Evolutionary conservation across 2,329 filamentous ascomycete species (phyloP).

Genomic region (Dactylonectria macrodidyma): DNA sequence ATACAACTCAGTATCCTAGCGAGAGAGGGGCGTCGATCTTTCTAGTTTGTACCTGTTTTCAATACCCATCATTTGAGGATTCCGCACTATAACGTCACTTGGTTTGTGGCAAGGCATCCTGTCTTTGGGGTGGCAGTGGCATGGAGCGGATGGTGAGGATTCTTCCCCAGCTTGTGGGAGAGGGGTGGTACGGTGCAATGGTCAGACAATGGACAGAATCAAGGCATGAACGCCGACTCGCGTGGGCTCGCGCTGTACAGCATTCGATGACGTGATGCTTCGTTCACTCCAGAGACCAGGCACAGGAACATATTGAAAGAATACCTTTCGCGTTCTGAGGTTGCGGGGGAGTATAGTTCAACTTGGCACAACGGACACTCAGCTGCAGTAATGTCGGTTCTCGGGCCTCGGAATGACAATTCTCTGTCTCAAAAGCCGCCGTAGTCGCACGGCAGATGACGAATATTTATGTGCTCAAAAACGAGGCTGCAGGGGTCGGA

Average conservation of each 20-base stretch:
- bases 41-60: background rate
- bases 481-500: slow-evolving; percentile 16
- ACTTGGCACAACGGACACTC: slow-evolving; percentile 25
- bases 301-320: slow-evolving; percentile 20
- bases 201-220: slow-evolving; percentile 11
- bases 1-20: slow-evolving; percentile 3
- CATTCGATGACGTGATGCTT: slow-evolving; percentile 17
- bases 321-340: slow-evolving; percentile 22
- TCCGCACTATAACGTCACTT: slow-evolving; percentile 6
- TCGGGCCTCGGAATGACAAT: slow-evolving; percentile 27
- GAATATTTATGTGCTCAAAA: slow-evolving; percentile 24
- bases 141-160: slow-evolving; percentile 5
- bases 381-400: slow-evolving; percentile 31
- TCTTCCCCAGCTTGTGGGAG: background rate
- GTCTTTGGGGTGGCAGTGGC: slow-evolving; percentile 16
- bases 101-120: slow-evolving; percentile 6
- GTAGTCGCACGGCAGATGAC: slow-evolving; percentile 31
- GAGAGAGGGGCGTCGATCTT: slow-evolving; percentile 15
- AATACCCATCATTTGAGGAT: slow-evolving; percentile 10
- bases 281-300: slow-evolving; percentile 12
- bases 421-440: slow-evolving; percentile 32
- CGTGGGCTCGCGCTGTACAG: slow-evolving; percentile 13
- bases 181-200: background rate
- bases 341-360: slow-evolving; percentile 2
- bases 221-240: slow-evolving; percentile 12